Evolutionary conservation across 768 basidiomycete species (phyloP).

Genomic region (Collybiopsis confluens): DNA sequence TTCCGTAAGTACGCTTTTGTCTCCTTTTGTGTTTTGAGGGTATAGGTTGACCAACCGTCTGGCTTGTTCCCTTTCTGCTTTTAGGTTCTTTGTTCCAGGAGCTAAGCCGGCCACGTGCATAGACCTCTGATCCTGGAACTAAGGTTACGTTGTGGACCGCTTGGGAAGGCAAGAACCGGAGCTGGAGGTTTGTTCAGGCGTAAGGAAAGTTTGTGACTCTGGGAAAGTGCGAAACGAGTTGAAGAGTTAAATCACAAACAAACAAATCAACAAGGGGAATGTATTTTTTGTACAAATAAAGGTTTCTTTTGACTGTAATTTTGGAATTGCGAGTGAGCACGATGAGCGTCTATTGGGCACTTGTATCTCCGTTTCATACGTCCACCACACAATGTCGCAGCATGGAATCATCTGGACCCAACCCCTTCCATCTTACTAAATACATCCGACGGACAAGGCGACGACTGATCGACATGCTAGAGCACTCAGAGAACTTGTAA

Average conservation of each 20-base stretch:
- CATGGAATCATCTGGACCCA: too few relatives aligned
- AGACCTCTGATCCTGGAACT: conserved; percentile 39
- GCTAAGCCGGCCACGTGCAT: too few relatives aligned
- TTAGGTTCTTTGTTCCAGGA: too few relatives aligned
- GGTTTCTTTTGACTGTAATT: neutral
- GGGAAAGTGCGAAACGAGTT: neutral
- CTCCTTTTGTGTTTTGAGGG: neutral
- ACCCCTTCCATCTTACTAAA: too few relatives aligned
- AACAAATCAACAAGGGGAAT: too few relatives aligned
- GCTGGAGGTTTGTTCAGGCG: conserved; percentile 30
- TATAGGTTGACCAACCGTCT: too few relatives aligned
- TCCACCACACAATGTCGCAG: conserved; percentile 29
- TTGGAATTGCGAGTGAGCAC: conserved; percentile 44
- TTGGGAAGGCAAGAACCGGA: conserved; percentile 38
- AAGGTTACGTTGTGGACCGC: conserved; percentile 35
- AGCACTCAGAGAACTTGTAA: conserved; percentile 83
- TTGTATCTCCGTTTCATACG: neutral
- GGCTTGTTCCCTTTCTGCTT: too few relatives aligned
- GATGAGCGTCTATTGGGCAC: conserved; percentile 9
- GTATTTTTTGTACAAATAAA: neutral
- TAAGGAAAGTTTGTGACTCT: neutral
- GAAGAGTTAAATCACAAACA: too few relatives aligned
- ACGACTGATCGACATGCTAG: conserved; percentile 80
- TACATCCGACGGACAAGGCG: conserved; percentile 85
- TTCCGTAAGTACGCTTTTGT: conserved; percentile 21